These are phyloP conservation scores for Knufia fluminis DNA, from an alignment of 2,329 filamentous ascomycete species.

Conservation along the genomic window DNA sequence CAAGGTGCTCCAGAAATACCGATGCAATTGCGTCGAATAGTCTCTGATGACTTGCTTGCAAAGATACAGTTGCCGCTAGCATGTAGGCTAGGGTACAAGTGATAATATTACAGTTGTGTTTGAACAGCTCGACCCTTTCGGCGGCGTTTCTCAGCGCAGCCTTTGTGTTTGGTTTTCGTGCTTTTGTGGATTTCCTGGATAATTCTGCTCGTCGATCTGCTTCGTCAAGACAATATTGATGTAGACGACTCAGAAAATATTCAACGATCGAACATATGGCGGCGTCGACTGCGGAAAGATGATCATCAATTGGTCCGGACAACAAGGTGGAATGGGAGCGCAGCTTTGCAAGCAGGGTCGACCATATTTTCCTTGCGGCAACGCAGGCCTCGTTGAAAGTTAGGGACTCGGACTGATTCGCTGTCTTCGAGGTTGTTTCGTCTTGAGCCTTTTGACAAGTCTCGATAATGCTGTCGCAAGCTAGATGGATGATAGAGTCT, in stretches of 20 bases:
- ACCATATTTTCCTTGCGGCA: not conserved
- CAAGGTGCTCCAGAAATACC: constrained; percentile 19
- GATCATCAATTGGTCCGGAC: too few species aligned
- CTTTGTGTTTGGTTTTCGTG: not conserved
- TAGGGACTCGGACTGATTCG: not conserved
- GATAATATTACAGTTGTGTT: not conserved
- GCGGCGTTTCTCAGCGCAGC: not conserved
- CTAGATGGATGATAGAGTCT: not conserved
- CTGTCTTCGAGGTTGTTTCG: not conserved
- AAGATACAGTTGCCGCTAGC: constrained; percentile 12
- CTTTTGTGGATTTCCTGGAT: constrained; percentile 4
- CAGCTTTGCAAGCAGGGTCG: not conserved
- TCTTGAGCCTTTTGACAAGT: not conserved
- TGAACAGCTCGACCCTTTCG: not conserved
- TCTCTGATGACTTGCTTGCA: constrained; percentile 10
- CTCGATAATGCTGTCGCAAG: not conserved
- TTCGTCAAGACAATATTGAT: constrained; percentile 17
- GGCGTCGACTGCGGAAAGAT: not conserved
- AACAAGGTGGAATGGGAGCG: too few species aligned
- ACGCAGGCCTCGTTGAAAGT: not conserved
- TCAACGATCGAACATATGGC: constrained; percentile 13
- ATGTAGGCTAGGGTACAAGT: constrained; percentile 9
- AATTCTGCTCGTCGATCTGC: constrained; percentile 6
- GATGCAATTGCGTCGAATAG: constrained; percentile 17
- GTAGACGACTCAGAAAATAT: constrained; percentile 14